A percentile compares a stretch with the other conserved stretches of the same genome.
Conservation (phyloP, 106 monocot species). For the Dendrobium catenatum region DNA sequence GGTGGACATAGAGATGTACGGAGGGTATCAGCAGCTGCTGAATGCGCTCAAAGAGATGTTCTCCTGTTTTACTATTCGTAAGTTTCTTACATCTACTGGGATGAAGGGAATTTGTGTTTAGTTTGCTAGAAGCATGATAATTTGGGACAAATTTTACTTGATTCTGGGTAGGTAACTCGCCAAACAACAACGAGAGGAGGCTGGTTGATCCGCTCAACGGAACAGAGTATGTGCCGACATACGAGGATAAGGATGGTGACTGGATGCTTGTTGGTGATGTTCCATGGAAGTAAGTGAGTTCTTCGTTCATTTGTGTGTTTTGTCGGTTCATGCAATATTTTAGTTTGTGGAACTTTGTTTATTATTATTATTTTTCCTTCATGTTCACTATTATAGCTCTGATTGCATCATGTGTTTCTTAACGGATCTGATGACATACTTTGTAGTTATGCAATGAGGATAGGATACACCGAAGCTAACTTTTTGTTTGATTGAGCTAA, state of each 20-base stretch:
- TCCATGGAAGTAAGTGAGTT: conserved; percentile 76
- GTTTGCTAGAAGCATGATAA: background rate
- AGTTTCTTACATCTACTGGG: background rate
- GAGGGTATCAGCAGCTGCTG: conserved; percentile 68
- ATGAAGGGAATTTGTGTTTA: background rate
- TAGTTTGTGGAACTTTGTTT: background rate
- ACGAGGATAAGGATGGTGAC: conserved; percentile 93
- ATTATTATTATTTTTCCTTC: background rate
- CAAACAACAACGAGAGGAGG: conserved; percentile 48
- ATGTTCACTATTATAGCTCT: background rate
- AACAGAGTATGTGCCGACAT: conserved; percentile 79
- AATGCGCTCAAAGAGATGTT: conserved; percentile 86
- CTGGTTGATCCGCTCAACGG: conserved; percentile 83
- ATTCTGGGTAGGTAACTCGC: conserved; percentile 34
- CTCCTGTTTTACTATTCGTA: conserved; percentile 77
- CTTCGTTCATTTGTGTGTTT: background rate
- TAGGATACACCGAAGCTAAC: too few species aligned
- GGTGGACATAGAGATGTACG: conserved; percentile 72
- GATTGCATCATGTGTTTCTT: background rate
- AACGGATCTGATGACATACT: background rate
- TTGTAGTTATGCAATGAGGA: background rate
- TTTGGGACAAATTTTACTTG: background rate
- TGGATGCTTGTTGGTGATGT: conserved; percentile 98
- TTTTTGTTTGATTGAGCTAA: background rate
- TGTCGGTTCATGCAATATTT: background rate